These are phyloP conservation scores for Spongiforma sp. DNA, from an alignment of 1,284 basidiomycete genomes.

Conservation along the genomic window DNA sequence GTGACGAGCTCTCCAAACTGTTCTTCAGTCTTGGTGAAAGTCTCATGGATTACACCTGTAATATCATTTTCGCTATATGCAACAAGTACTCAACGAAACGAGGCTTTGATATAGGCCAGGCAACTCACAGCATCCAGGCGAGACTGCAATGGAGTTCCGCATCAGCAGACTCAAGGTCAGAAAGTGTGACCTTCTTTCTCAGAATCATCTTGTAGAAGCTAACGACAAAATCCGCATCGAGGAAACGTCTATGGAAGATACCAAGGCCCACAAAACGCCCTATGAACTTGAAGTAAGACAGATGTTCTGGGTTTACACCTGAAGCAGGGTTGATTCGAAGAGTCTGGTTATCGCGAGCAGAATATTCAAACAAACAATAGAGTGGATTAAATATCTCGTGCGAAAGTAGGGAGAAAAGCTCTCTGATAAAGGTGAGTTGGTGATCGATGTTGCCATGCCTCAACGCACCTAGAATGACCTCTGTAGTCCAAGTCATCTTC, in stretches of 20 bases:
- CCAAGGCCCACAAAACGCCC: slow-evolving; percentile 90
- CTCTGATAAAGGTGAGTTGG: slow-evolving; percentile 45
- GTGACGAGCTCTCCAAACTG: slow-evolving; percentile 95
- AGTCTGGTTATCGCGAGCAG: slow-evolving; percentile 96
- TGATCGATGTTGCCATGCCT: neutral
- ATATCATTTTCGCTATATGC: slow-evolving; percentile 80
- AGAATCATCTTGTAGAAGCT: slow-evolving; percentile 99
- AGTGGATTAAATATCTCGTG: slow-evolving; percentile 98
- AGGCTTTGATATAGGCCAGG: neutral
- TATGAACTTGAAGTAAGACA: slow-evolving; percentile 99
- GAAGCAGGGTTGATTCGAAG: slow-evolving; percentile 96
- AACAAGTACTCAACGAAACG: slow-evolving; percentile 18
- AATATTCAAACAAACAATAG: slow-evolving; percentile 97
- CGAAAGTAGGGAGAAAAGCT: slow-evolving; percentile 90
- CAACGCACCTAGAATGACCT: slow-evolving; percentile 80
- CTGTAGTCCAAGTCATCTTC: slow-evolving; percentile 97
- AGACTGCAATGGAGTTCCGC: slow-evolving; percentile 87
- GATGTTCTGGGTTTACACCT: slow-evolving; percentile 93
- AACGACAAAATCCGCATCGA: slow-evolving; percentile 96
- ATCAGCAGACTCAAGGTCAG: slow-evolving; percentile 89
- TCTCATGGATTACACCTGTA: slow-evolving; percentile 89
- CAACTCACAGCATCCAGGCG: slow-evolving; percentile 88
- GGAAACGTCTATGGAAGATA: slow-evolving; percentile 95
- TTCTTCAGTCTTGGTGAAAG: slow-evolving; percentile 90
- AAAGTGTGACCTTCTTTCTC: slow-evolving; percentile 87